Evolutionary conservation across 192 early-diverging fungal genomes (phyloP), one percentile per base, ranked within the genome.

Genomic region (Backusella luteola): DNA sequence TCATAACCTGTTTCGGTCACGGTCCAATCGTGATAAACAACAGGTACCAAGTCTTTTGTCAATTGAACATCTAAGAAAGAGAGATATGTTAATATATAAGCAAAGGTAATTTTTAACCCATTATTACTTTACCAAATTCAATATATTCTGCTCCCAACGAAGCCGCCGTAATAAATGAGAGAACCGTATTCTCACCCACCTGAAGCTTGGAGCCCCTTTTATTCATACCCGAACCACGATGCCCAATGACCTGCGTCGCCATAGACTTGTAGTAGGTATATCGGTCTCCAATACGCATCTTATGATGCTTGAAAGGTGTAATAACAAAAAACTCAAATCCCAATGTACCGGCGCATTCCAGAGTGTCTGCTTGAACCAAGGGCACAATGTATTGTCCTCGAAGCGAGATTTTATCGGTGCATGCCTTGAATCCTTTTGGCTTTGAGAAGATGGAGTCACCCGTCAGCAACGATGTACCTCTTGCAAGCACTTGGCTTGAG

Each of bases 1-100:
- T 91, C 91, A 42, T 91, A 73, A 0, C 91, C 90, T 6, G 91
- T 91, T 72, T 92, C 93, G 1, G 90, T 90, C n/a, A 92, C 87
- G 1, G 86, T 90, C 94, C 94, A 97, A 82, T 98, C 96, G 78
- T 98, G 97, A 81, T 98, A 98, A 66, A 98, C 79, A 26, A 97
- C 92, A 8, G 94, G 94, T 0, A 90, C 89, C 77, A 88, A 80
- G 76, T 98, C 96, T 74, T 94, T 93, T 7, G 95, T 96, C 76
- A 98, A 80, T 87, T 98, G 97, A 34, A 95, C 94, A 76, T 98
- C 96, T 92, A 72, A 32, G 34, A 12, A 4, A 21, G 0, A 44
- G 9, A 32, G 1, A 32, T 32, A 32, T 32, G 32, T 32, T 32
- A 32, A 3, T 32, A 32, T 29, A 29, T 32, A 32, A 32, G 32